Percentiles rank a stretch among this genome's conserved stretches.
These are phyloP conservation scores for Claviceps fusiformis DNA, from an alignment of 2,329 filamentous ascomycete species.

Conservation along the genomic window DNA sequence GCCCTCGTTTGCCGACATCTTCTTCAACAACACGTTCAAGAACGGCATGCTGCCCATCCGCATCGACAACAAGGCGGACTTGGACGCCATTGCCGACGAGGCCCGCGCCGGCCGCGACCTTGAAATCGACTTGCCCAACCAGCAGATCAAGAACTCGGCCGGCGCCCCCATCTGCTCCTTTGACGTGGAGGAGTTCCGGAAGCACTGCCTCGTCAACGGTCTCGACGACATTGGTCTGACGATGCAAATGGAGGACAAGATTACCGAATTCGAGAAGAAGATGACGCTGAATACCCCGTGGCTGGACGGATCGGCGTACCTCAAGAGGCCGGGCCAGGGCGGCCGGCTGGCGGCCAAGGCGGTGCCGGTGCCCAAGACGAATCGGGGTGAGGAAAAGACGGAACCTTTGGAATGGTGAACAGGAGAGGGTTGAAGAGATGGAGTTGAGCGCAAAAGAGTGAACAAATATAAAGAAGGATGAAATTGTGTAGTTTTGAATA, in stretches of 20 bases:
- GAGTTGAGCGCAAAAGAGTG: too few relatives aligned
- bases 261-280: slow-evolving; percentile 66
- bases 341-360: slow-evolving; percentile 45
- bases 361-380: slow-evolving; percentile 71
- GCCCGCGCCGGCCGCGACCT: slow-evolving; percentile 70
- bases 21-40: slow-evolving; percentile 99
- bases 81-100: slow-evolving; percentile 62
- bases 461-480: too few relatives aligned
- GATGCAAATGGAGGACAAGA: slow-evolving; percentile 84
- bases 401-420: slow-evolving; percentile 80
- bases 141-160: slow-evolving; percentile 62
- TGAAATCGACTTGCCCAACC: slow-evolving; percentile 78
- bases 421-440: neutral
- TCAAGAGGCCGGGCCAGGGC: slow-evolving; percentile 38
- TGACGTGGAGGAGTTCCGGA: slow-evolving; percentile 84
- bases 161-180: slow-evolving; percentile 67
- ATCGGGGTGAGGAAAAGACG: slow-evolving; percentile 67
- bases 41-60: slow-evolving; percentile 92
- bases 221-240: slow-evolving; percentile 93
- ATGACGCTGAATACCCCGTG: slow-evolving; percentile 71
- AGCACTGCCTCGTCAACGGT: slow-evolving; percentile 86
- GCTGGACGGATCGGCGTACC: slow-evolving; percentile 77
- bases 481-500: too few relatives aligned
- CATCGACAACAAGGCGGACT: slow-evolving; percentile 51
- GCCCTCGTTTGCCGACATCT: slow-evolving; percentile 63